phyloP scores from a whole-genome alignment of 305 asterid genomes.

The Lippia alba region DNA sequence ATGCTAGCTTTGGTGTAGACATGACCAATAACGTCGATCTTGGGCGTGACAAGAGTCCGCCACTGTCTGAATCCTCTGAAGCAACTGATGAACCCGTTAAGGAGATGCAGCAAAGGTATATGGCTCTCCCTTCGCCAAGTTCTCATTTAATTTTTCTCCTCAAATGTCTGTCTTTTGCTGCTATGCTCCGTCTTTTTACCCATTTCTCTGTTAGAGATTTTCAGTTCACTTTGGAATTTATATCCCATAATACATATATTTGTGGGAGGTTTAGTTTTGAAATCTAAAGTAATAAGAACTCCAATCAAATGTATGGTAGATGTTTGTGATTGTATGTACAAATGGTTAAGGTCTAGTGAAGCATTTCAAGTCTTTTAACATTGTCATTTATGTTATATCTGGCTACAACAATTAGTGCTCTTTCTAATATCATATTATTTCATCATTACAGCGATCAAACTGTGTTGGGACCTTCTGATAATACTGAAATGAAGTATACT shows the following conservation, averaged over 20 bases:
- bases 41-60: constrained; percentile 41
- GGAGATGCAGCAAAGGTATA: constrained; percentile 53
- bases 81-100: constrained; percentile 44
- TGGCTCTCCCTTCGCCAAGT: constrained; percentile 21
- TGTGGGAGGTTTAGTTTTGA: not conserved
- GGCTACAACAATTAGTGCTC: constrained; percentile 13
- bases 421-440: constrained; percentile 23
- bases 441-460: constrained; percentile 47
- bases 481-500: constrained; percentile 40
- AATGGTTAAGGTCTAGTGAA: constrained; percentile 13
- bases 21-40: constrained; percentile 32
- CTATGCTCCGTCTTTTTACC: too few relatives aligned
- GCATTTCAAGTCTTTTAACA: not conserved
- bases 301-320: not conserved
- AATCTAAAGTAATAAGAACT: not conserved
- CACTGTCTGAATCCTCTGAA: constrained; percentile 48
- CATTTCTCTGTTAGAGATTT: not conserved
- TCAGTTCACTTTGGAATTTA: too few relatives aligned
- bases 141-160: constrained; percentile 5
- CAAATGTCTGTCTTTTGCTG: not conserved
- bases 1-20: constrained; percentile 44
- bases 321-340: not conserved
- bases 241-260: constrained; percentile 9
- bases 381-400: constrained; percentile 26
- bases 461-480: constrained; percentile 45